These are phyloP conservation scores for Hypoxylon fuscum DNA, from an alignment of 495 filamentous ascomycete genomes.

Conservation along the genomic window DNA sequence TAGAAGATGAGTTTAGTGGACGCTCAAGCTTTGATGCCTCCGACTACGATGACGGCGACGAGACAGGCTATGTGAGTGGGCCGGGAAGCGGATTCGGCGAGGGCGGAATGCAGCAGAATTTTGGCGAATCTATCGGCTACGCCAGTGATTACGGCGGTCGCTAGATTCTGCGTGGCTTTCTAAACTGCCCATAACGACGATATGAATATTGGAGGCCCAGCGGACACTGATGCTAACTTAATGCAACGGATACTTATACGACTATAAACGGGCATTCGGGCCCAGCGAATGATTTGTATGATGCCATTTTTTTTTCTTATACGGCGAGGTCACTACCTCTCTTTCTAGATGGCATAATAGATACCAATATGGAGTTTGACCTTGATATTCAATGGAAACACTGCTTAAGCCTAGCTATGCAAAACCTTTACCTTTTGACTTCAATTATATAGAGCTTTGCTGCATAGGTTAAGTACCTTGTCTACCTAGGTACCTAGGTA, in stretches of 20 bases:
- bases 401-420: too few species aligned
- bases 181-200: not conserved
- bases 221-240: slow-evolving; percentile 11
- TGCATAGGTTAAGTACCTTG: too few species aligned
- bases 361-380: slow-evolving; percentile 47
- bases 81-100: slow-evolving; percentile 60
- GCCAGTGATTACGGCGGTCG: slow-evolving; percentile 62
- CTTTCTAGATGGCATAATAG: slow-evolving; percentile 45
- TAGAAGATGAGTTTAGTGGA: slow-evolving; percentile 80
- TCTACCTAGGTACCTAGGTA: too few species aligned
- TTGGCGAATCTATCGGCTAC: slow-evolving; percentile 60
- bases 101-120: slow-evolving; percentile 58
- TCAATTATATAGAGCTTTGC: too few species aligned
- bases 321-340: slow-evolving; percentile 13
- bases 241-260: slow-evolving; percentile 12
- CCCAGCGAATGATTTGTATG: slow-evolving; percentile 21
- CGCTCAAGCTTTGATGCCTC: slow-evolving; percentile 91
- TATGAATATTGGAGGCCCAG: not conserved
- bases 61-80: slow-evolving; percentile 65
- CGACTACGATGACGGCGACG: slow-evolving; percentile 71
- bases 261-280: slow-evolving; percentile 14
- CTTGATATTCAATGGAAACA: too few species aligned
- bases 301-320: slow-evolving; percentile 27
- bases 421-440: too few species aligned
- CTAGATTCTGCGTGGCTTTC: slow-evolving; percentile 19